These are phyloP conservation scores for Suillus discolor DNA, from an alignment of 768 basidiomycete species.

Conservation along the genomic window DNA sequence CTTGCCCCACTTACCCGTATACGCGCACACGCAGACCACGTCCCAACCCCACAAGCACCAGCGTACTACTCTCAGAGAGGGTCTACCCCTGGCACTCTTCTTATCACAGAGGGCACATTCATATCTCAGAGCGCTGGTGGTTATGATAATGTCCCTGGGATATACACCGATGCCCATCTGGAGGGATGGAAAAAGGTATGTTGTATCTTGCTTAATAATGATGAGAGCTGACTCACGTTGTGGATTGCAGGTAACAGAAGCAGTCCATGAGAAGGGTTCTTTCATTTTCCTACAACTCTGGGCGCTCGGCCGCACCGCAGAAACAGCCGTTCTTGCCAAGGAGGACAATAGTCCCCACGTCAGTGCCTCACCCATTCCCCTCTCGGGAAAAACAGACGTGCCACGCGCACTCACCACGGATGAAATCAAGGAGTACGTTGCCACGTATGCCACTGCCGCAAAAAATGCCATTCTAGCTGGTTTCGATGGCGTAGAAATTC, in stretches of 20 bases:
- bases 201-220: not conserved
- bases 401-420: slow-evolving; percentile 23
- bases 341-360: slow-evolving; percentile 35
- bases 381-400: slow-evolving; percentile 18
- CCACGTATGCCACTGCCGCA: slow-evolving; percentile 34
- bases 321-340: slow-evolving; percentile 35
- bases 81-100: slow-evolving; percentile 49
- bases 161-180: slow-evolving; percentile 64
- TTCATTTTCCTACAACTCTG: slow-evolving; percentile 52
- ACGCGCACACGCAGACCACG: slow-evolving; percentile 39
- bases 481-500: slow-evolving; percentile 51
- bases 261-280: slow-evolving; percentile 55
- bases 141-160: slow-evolving; percentile 55
- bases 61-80: slow-evolving; percentile 54
- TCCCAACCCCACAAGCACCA: slow-evolving; percentile 38
- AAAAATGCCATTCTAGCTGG: slow-evolving; percentile 41
- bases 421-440: slow-evolving; percentile 37
- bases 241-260: slow-evolving; percentile 49
- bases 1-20: slow-evolving; percentile 56
- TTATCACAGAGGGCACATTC: slow-evolving; percentile 60
- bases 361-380: slow-evolving; percentile 34
- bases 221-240: not conserved
- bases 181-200: slow-evolving; percentile 49
- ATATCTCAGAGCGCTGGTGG: slow-evolving; percentile 55
- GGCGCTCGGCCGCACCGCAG: slow-evolving; percentile 52